phyloP scores from a whole-genome alignment of 2,329 filamentous ascomycete species.

The Ceratocystiopsis sp. region DNA sequence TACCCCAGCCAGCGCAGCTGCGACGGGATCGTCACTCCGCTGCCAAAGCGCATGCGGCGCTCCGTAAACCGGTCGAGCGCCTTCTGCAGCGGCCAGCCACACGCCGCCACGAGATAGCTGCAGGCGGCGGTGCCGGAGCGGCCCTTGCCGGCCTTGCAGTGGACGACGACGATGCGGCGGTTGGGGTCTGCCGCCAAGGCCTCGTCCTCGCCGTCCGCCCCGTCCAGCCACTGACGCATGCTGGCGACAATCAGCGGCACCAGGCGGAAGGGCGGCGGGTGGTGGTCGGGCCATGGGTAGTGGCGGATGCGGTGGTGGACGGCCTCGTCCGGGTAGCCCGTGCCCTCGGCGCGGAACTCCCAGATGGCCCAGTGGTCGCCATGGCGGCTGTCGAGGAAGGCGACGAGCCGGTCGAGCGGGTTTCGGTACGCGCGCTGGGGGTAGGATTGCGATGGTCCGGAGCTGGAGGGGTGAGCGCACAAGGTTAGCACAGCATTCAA shows the following conservation, averaged over 20 bases:
- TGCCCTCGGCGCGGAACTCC: slow-evolving; percentile 95
- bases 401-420: slow-evolving; percentile 70
- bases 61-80: slow-evolving; percentile 50
- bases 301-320: slow-evolving; percentile 77
- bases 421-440: slow-evolving; percentile 89
- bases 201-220: slow-evolving; percentile 14
- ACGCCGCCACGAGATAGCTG: slow-evolving; percentile 79
- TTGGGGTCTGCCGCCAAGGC: slow-evolving; percentile 6
- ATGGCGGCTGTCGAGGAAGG: slow-evolving; percentile 77
- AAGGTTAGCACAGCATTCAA: neutral
- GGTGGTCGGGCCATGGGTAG: slow-evolving; percentile 94
- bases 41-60: slow-evolving; percentile 71
- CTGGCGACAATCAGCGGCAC: slow-evolving; percentile 79
- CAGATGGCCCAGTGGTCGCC: slow-evolving; percentile 80
- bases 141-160: slow-evolving; percentile 95
- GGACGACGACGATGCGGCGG: slow-evolving; percentile 65
- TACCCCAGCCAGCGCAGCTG: slow-evolving; percentile 80
- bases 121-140: slow-evolving; percentile 77
- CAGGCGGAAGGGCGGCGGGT: slow-evolving; percentile 81
- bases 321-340: slow-evolving; percentile 80
- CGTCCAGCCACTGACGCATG: slow-evolving; percentile 75
- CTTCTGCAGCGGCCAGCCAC: slow-evolving; percentile 39
- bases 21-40: slow-evolving; percentile 82
- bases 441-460: slow-evolving; percentile 76
- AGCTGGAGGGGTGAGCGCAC: slow-evolving; percentile 43